Percentiles rank a stretch among this genome's conserved stretches.
These are phyloP conservation scores for Sugiyamaella japonica DNA, from an alignment of 1,139 yeast genomes.

Conservation along the genomic window DNA sequence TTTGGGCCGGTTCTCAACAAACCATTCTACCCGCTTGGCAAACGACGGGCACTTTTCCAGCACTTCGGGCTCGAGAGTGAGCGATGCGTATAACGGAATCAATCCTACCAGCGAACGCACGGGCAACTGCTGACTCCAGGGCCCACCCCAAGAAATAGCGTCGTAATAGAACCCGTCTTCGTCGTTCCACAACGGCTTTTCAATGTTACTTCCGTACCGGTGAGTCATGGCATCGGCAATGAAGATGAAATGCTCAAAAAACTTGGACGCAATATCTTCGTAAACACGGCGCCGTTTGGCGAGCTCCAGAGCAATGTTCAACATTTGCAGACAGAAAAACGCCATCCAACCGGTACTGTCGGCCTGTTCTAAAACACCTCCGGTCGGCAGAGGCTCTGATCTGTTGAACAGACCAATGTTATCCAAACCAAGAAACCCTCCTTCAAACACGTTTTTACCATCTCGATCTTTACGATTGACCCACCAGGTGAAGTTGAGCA, in stretches of 20 bases:
- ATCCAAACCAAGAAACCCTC: conserved; percentile 92
- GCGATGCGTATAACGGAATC: conserved; percentile 88
- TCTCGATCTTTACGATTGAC: conserved; percentile 87
- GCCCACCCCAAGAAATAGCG: conserved; percentile 83
- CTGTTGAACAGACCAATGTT: conserved; percentile 93
- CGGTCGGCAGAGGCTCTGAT: conserved; percentile 93
- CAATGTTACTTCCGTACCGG: conserved; percentile 51
- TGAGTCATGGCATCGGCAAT: conserved; percentile 96
- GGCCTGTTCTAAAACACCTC: conserved; percentile 90
- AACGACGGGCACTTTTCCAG: conserved; percentile 79
- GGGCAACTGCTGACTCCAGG: conserved; percentile 70
- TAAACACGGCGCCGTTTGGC: conserved; percentile 85
- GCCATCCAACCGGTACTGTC: conserved; percentile 99
- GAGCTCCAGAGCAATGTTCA: conserved; percentile 88
- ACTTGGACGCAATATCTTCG: conserved; percentile 93
- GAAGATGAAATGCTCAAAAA: conserved; percentile 88
- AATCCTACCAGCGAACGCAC: conserved; percentile 90
- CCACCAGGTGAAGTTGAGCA: conserved; percentile 97
- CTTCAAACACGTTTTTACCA: conserved; percentile 91
- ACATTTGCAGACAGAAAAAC: conserved; percentile 86
- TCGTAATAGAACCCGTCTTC: conserved; percentile 88
- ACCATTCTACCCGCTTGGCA: conserved; percentile 85
- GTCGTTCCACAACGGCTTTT: conserved; percentile 84
- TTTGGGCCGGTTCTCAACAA: conserved; percentile 66
- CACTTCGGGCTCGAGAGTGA: conserved; percentile 86